These are phyloP conservation scores for Rhynchosporium secalis DNA, from an alignment of 2,329 filamentous ascomycete species.

Conservation along the genomic window DNA sequence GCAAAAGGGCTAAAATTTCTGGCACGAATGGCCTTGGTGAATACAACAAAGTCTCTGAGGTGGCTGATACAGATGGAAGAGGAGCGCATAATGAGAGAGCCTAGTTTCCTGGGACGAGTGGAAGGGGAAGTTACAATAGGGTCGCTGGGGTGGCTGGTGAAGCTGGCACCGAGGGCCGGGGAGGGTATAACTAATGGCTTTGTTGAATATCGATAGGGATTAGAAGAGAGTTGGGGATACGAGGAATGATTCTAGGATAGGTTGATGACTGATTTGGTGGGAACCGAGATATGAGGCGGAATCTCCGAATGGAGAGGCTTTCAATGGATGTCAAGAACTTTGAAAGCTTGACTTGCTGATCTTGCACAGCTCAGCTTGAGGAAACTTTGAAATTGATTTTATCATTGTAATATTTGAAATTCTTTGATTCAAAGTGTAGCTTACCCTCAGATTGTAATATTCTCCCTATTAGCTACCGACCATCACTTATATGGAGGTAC, in stretches of 20 bases:
- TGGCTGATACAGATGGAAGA: not conserved
- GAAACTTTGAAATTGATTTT: too few species aligned
- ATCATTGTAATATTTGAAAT: too few species aligned
- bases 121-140: constrained; percentile 3
- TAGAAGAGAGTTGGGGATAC: not conserved
- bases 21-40: constrained; percentile 1
- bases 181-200: not conserved
- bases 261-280: too few species aligned
- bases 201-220: not conserved
- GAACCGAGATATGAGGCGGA: too few species aligned
- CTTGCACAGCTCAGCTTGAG: too few species aligned
- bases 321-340: too few species aligned
- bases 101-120: not conserved
- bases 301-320: too few species aligned
- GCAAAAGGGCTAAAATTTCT: not conserved
- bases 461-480: too few species aligned
- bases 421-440: too few species aligned
- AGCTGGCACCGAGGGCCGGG: not conserved
- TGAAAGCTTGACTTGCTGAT: too few species aligned
- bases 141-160: not conserved
- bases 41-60: constrained; percentile 1
- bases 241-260: not conserved
- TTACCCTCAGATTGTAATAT: too few species aligned
- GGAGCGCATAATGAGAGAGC: constrained; percentile 6
- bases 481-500: too few species aligned